Conservation (phyloP, 108 stramenopile species). For the Cyclotella cryptica region DNA sequence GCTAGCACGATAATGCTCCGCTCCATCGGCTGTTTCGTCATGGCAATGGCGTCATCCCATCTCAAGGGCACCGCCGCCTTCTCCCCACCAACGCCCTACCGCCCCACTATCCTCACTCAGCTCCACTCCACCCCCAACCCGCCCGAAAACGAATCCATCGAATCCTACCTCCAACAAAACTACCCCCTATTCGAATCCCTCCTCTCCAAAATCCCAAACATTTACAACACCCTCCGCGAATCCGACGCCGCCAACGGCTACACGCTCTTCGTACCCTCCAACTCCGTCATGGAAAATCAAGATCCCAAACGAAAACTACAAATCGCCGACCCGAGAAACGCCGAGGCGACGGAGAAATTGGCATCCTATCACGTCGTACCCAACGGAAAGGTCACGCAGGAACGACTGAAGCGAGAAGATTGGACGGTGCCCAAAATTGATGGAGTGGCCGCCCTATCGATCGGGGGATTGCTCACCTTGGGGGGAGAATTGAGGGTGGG, state of each 20-base stretch:
- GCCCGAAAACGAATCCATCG: slow-evolving; percentile 14
- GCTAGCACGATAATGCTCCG: not conserved
- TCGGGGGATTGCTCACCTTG: slow-evolving; percentile 50
- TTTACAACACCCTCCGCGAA: slow-evolving; percentile 30
- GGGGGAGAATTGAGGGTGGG: slow-evolving; percentile 54
- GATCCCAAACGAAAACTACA: slow-evolving; percentile 48
- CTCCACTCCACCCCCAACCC: not conserved
- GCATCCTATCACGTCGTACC: slow-evolving; percentile 50
- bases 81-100: not conserved
- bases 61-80: not conserved
- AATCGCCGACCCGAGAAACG: slow-evolving; percentile 49
- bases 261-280: slow-evolving; percentile 50
- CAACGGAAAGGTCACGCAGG: slow-evolving; percentile 44
- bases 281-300: slow-evolving; percentile 40
- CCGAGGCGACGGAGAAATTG: slow-evolving; percentile 45
- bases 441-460: slow-evolving; percentile 48
- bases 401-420: slow-evolving; percentile 49
- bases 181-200: slow-evolving; percentile 51
- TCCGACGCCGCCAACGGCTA: slow-evolving; percentile 35
- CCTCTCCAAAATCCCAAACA: slow-evolving; percentile 42
- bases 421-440: slow-evolving; percentile 48
- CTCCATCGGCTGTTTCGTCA: not conserved
- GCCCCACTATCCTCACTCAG: not conserved
- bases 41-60: not conserved
- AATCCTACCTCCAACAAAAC: slow-evolving; percentile 44